Evolutionary conservation across 768 basidiomycete species (phyloP).

Genomic region (Piloderma croceum): DNA sequence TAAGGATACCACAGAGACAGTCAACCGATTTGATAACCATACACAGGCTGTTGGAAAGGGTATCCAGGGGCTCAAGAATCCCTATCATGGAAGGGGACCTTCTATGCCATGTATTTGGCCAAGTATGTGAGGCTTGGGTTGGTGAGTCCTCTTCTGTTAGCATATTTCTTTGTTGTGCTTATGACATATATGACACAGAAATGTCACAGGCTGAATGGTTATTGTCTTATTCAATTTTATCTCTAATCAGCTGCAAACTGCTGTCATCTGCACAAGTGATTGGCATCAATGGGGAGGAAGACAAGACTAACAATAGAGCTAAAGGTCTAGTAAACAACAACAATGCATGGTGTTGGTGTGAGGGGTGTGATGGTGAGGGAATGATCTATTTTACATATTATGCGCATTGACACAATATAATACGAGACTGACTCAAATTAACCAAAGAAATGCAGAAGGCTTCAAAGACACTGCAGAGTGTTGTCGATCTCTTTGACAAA

Average conservation of each 20-base stretch:
- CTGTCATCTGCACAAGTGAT: slow-evolving; percentile 43
- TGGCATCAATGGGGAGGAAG: slow-evolving; percentile 46
- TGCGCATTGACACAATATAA: not conserved
- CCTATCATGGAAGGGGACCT: too few relatives aligned
- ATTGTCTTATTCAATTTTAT: slow-evolving; percentile 67
- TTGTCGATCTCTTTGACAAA: slow-evolving; percentile 75
- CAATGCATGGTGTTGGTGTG: slow-evolving; percentile 86
- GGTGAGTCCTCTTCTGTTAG: slow-evolving; percentile 51
- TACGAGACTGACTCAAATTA: slow-evolving; percentile 64
- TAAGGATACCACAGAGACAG: slow-evolving; percentile 57
- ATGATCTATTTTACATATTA: not conserved
- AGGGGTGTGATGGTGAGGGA: slow-evolving; percentile 58
- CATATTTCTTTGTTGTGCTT: too few relatives aligned
- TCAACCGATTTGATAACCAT: slow-evolving; percentile 61
- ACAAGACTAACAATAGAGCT: slow-evolving; percentile 34
- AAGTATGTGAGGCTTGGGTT: slow-evolving; percentile 59
- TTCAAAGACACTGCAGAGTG: slow-evolving; percentile 63
- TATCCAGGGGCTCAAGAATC: slow-evolving; percentile 60
- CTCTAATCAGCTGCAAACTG: slow-evolving; percentile 67
- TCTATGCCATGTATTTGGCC: slow-evolving; percentile 55
- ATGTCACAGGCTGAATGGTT: slow-evolving; percentile 74
- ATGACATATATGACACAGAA: slow-evolving; percentile 50
- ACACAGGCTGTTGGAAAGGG: slow-evolving; percentile 61
- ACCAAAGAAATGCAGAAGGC: slow-evolving; percentile 77
- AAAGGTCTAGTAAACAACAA: slow-evolving; percentile 60